Base-by-base conservation (phyloP, 805 yeast species). In the Huiozyma naganishii region DNA sequence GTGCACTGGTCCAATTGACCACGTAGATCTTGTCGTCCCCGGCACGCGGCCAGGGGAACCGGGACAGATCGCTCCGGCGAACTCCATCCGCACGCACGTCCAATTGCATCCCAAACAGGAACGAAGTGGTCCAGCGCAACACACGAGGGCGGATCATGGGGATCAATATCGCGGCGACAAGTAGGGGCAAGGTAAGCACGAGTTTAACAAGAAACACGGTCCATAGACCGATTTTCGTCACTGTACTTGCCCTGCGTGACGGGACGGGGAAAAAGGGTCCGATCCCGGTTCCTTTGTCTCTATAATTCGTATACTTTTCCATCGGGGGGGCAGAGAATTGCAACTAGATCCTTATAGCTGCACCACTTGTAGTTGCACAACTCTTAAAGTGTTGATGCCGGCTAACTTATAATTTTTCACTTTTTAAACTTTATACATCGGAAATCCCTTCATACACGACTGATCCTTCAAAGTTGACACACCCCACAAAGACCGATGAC, bases 211-310 rank as follows among this genome's bases (percentile, higher is more conserved):
- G n/a, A 34, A 39, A 38, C 6, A 29, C 7, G 6, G 29, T 7
- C 17, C 37, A 29, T 7, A 17, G n/a, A 1, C 36, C n/a, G 6
- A 10, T 10, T 10, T 34, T 42, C 17, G 9, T 27, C n/a, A 27
- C 7, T 7, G 12, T 29, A 11, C 34, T 40, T 27, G 12, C 30
- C 23, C 5, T 17, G 9, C 37, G 11, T 5, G 27, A 11, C 4
- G 39, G 29, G 12, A 32, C 36, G 6, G 95, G 95, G 65, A 83
- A 68, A 52, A 86, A 87, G 3, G 96, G 96, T 0, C 95, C 80
- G 32, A 88, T 83, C n/a, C 96, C 96, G 1, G 96, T 88, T 5
- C 90, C 92, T 48, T 79, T 83, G 58, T 87, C 96, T 62, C 95
- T 73, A 80, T 84, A 87, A 48, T 74, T 73, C 27, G 92, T 79